Evolutionary conservation across 129 eudicot genomes (phyloP), one percentile per base, ranked within the genome.

Genomic region (Pittosporum tobira): DNA sequence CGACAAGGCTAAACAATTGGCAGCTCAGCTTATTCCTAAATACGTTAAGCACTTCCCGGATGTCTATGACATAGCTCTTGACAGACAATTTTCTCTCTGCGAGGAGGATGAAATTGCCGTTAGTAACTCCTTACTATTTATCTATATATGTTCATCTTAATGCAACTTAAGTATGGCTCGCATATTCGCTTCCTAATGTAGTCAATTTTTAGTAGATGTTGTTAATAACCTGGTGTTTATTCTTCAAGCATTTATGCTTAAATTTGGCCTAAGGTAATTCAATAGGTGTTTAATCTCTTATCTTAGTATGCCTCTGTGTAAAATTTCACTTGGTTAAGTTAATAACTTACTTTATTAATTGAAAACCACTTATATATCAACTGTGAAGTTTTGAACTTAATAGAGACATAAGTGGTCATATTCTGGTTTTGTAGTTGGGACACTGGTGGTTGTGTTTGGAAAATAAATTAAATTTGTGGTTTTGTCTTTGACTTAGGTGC

Each of bases 51-150:
- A 53, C 59, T 84, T 84, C 55, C 94, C 94, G 3, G 59, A 63
- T 48, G 73, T 77, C 5, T 45, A 67, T 0, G 79, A 7, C 57
- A 72, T n/a, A 44, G 87, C 94, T 28, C 64, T 84, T 6, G 87
- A 80, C 42, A 77, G 73, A 65, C 87, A 80, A 61, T 53, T 80
- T 29, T 59, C 73, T 71, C 65, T 84, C 28, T 74, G 84, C 67
- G 94, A 77, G 40, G 87, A 77, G 5, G 87, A 80, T 57, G 94
- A 80, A 60, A 84, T 80, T 40, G 87, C 73, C 81, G 94, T 84
- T 55, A 36, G 84, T 70, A 6, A 16, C 25, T 59, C 2, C 3
- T 2, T 52, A 0, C 14, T 27, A 3, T 9, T 31, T 1, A 16
- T 27, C 8, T 18, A 18, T 23, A 19, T 48, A 10, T 46, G 24